Conservation (phyloP, 352 stramenopile species). For the Thalassiosira oceanica region DNA sequence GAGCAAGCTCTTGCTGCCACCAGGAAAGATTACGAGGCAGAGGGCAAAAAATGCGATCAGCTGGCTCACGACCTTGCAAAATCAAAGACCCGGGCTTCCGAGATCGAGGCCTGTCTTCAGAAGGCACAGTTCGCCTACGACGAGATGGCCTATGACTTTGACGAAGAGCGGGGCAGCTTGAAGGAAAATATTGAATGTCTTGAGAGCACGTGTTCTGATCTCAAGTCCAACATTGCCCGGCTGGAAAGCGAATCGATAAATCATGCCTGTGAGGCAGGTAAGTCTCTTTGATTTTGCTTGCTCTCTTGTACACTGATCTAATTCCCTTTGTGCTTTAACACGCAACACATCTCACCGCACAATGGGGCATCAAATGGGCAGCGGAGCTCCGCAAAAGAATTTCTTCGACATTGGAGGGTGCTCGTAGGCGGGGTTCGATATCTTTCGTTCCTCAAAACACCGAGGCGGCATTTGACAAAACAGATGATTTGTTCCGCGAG, state of each 20-base stretch:
- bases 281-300: too few species aligned
- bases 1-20: neutral
- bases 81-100: slow-evolving; percentile 11
- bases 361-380: too few species aligned
- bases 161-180: slow-evolving; percentile 12
- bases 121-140: slow-evolving; percentile 27
- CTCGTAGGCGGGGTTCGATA: slow-evolving; percentile 25
- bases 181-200: slow-evolving; percentile 19
- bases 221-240: slow-evolving; percentile 2
- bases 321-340: too few species aligned
- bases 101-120: slow-evolving; percentile 13
- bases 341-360: too few species aligned
- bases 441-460: slow-evolving; percentile 16
- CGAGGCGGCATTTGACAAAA: slow-evolving; percentile 24
- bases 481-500: slow-evolving; percentile 33
- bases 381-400: slow-evolving; percentile 25
- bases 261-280: slow-evolving; percentile 16
- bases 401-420: slow-evolving; percentile 22
- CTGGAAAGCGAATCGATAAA: slow-evolving; percentile 13
- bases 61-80: slow-evolving; percentile 19
- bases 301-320: too few species aligned
- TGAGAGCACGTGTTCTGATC: slow-evolving; percentile 15
- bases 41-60: slow-evolving; percentile 10
- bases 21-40: slow-evolving; percentile 5
- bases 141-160: slow-evolving; percentile 19